Base-by-base conservation (phyloP, 352 stramenopile genomes). In the Thraustochytrium striatum region DNA sequence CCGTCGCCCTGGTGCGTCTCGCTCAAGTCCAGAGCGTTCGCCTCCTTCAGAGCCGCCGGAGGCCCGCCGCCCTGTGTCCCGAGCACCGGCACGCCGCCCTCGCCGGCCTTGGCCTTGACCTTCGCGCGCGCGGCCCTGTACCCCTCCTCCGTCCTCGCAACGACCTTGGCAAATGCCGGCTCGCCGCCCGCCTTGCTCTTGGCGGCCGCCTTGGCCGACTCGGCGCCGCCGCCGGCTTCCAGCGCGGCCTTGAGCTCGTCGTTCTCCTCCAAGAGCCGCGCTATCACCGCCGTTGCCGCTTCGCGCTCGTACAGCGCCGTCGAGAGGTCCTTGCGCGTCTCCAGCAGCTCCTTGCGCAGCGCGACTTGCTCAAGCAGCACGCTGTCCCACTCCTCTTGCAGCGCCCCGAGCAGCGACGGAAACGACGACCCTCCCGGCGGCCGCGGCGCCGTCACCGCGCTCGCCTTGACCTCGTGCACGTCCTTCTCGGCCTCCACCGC, bases 271-370 rank as follows among this genome's bases (percentile, higher is more conserved):
- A 91, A 91, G 7, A 98, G 79, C 19, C 94, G 87, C 30, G 94
- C 93, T 78, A 98, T 95, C 30, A 98, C 94, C 75, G 93, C 89
- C 62, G 95, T 94, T 8, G 93, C 93, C 5, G 94, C 94, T 85
- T 98, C 94, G 83, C 98, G 94, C 87, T 98, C 93, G 86, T 98
- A 98, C 65, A 98, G 85, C 21, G 94, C 93, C 61, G 95, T 91
- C 61, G 87, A 93, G 5, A 98, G 87, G 84, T 98, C 94, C 70
- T 93, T 87, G 52, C 93, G 90, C n/a, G 94, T 97, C 78, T 96
- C 92, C 84, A 97, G 90, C 32, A 98, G 78, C 72, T 95, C 89
- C 82, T 96, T 90, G 69, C 95, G 92, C 11, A 96, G 91, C 72
- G 94, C 90, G 82, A 97, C 97, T 16, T 93, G 91, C 86, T 98